These are phyloP conservation scores for Hymenoscyphus salicellus DNA, from an alignment of 2,329 filamentous ascomycete genomes.

Conservation along the genomic window DNA sequence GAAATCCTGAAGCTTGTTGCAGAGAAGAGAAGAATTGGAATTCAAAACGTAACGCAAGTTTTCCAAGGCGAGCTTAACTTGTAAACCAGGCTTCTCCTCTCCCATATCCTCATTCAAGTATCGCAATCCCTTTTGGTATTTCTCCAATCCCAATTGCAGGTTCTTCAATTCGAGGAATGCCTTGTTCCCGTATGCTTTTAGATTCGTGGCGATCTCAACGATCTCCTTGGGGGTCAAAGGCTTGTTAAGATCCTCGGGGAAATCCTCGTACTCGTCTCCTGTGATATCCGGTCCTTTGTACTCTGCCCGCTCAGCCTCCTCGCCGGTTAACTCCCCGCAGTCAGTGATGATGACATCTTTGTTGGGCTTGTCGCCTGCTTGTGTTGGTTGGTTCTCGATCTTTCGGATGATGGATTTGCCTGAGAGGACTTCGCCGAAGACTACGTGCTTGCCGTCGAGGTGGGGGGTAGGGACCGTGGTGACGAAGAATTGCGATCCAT, in stretches of 20 bases:
- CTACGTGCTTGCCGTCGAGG: conserved; percentile 93
- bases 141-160: conserved; percentile 68
- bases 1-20: conserved; percentile 74
- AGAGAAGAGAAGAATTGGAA: conserved; percentile 82
- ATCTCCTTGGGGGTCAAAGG: conserved; percentile 63
- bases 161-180: conserved; percentile 78
- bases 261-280: conserved; percentile 93
- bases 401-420: conserved; percentile 89
- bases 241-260: conserved; percentile 75
- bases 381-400: conserved; percentile 79
- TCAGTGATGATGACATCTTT: conserved; percentile 72
- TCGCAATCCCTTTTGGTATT: conserved; percentile 90
- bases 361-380: conserved; percentile 72
- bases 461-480: conserved; percentile 95
- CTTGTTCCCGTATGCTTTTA: conserved; percentile 90
- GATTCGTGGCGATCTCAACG: conserved; percentile 73
- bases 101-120: conserved; percentile 85
- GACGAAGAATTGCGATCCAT: conserved; percentile 97
- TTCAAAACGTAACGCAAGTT: conserved; percentile 80
- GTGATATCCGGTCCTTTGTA: conserved; percentile 72
- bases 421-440: conserved; percentile 90
- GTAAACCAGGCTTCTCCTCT: conserved; percentile 66
- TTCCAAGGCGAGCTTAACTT: conserved; percentile 64
- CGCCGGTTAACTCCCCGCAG: conserved; percentile 79
- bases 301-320: conserved; percentile 63